A percentile compares a stretch with the other conserved stretches of the same genome.
Evolutionary conservation across 2,329 filamentous ascomycete species (phyloP).

Genomic region (Clonostachys byssicola): DNA sequence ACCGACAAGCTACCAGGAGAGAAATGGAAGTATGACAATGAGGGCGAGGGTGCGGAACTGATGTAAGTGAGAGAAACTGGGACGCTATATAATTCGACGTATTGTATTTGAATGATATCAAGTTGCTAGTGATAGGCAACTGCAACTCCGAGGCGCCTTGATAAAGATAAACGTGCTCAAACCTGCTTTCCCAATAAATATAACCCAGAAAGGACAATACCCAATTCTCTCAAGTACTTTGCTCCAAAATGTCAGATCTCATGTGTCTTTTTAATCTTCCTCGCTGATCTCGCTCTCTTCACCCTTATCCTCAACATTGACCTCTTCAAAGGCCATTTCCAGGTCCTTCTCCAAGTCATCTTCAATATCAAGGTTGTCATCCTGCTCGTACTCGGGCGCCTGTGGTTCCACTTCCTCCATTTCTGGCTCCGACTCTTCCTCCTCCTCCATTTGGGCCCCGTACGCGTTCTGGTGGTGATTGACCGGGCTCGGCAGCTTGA

Average conservation of each 20-base stretch:
- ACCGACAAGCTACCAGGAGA: conserved; percentile 32
- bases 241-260: not conserved
- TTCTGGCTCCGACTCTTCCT: conserved; percentile 5
- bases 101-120: not conserved
- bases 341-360: conserved; percentile 49
- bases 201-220: not conserved
- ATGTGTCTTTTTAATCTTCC: conserved; percentile 42
- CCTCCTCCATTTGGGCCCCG: conserved; percentile 23
- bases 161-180: not conserved
- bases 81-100: not conserved
- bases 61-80: not conserved
- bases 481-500: conserved; percentile 51
- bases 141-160: not conserved
- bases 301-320: conserved; percentile 39
- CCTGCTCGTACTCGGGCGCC: conserved; percentile 15
- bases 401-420: conserved; percentile 5
- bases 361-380: conserved; percentile 25
- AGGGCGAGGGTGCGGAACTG: conserved; percentile 11
- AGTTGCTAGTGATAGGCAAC: not conserved
- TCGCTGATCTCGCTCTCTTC: conserved; percentile 65
- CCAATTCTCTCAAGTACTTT: not conserved
- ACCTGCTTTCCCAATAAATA: not conserved
- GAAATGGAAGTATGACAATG: conserved; percentile 11
- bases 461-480: conserved; percentile 23
- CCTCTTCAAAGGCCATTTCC: conserved; percentile 30